Conservation (phyloP, 2,329 filamentous ascomycete species). For the Piedraia hortae region DNA sequence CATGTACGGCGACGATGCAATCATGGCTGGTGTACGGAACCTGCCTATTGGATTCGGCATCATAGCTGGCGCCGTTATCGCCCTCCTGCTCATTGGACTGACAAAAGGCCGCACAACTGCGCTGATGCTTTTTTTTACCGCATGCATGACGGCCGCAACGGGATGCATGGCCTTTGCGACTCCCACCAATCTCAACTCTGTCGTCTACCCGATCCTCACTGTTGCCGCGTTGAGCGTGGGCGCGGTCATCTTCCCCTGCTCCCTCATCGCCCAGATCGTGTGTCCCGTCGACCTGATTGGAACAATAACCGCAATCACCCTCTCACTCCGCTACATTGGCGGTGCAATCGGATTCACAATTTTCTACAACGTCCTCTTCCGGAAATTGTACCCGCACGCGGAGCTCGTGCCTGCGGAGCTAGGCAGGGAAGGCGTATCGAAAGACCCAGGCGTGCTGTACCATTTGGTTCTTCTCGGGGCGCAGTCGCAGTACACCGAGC, state of each 20-base stretch:
- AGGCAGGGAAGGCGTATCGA: not conserved
- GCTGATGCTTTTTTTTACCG: slow-evolving; percentile 30
- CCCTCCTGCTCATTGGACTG: slow-evolving; percentile 28
- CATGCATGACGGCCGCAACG: slow-evolving; percentile 31
- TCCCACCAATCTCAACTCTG: slow-evolving; percentile 5
- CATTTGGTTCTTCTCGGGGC: slow-evolving; percentile 5
- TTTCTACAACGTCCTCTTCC: slow-evolving; percentile 26
- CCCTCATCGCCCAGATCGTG: slow-evolving; percentile 38
- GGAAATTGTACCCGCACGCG: slow-evolving; percentile 11
- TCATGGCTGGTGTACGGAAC: slow-evolving; percentile 35
- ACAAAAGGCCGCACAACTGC: slow-evolving; percentile 30
- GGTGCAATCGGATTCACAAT: slow-evolving; percentile 26
- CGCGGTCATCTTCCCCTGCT: slow-evolving; percentile 37
- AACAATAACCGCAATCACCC: slow-evolving; percentile 37
- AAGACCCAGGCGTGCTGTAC: slow-evolving; percentile 2
- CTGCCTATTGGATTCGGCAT: slow-evolving; percentile 38
- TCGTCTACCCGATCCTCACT: slow-evolving; percentile 22
- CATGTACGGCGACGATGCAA: slow-evolving; percentile 33
- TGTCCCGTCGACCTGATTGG: slow-evolving; percentile 42
- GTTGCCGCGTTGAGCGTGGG: slow-evolving; percentile 37
- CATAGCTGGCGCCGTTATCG: slow-evolving; percentile 30
- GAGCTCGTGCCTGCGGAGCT: slow-evolving; percentile 2
- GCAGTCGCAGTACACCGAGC: slow-evolving; percentile 4
- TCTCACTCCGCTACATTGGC: slow-evolving; percentile 39
- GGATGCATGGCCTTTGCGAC: slow-evolving; percentile 6